Base-by-base conservation (phyloP, 1,284 basidiomycete species). In the Ganoderma leucocontextum region DNA sequence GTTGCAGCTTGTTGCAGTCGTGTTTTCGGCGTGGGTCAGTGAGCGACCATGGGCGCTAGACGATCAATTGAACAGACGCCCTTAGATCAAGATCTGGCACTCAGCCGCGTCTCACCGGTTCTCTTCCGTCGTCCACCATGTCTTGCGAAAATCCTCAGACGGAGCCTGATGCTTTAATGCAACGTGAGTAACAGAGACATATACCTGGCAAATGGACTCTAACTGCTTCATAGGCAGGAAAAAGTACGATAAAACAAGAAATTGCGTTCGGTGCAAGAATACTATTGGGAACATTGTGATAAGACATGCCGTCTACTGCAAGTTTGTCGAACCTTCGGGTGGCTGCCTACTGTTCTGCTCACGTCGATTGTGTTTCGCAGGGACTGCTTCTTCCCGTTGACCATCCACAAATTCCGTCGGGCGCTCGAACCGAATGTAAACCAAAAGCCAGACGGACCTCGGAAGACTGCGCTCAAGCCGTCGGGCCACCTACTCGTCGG, bases 301-400 rank as follows among this genome's bases (percentile, higher is more conserved):
- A 67, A 85, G 92, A 55, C 91, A 94, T 77, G 88, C 91, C 33
- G 90, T 93, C 19, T 95, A 94, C 77, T 95, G 93, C 91, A 93
- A 89, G 92, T 93, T 76, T 75, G 88, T 77, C 64, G 65, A 39
- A 9, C 33, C 36, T 29, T 12, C 65, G 33, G 38, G 10, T 29
- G 42, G 41, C n/a, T 35, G 66, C 57, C 44, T 1, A 33, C 68
- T 19, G 61, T 62, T 42, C 53, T 52, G 49, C 25, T 61, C 59
- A 55, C 36, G 63, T 41, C 64, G 38, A 19, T 66, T 29, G 29
- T 29, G 29, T 29, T 22, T 49, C 59, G 3, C 72, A 94, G 92
- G 80, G 82, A 85, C 12, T 94, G 93, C 74, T 93, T 94, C 78
- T 82, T 84, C 58, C 84, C 87, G 2, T 82, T 91, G 42, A 81